These are phyloP conservation scores for Beauveria varroae DNA, from an alignment of 2,329 filamentous ascomycete species.

Conservation along the genomic window DNA sequence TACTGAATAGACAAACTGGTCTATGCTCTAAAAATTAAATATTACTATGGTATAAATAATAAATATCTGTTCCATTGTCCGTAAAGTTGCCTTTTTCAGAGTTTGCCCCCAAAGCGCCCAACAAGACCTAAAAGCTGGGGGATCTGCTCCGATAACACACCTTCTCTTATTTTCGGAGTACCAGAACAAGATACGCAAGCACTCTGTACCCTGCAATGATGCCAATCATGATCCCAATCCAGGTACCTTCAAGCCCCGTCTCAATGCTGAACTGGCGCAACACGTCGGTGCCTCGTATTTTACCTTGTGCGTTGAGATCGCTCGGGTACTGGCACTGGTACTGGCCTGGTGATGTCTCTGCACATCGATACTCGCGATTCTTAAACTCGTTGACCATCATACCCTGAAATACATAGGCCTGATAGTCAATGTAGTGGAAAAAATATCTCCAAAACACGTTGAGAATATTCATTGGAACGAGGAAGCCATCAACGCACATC, in stretches of 20 bases:
- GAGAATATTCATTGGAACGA: slow-evolving; percentile 63
- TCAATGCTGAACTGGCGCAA: slow-evolving; percentile 63
- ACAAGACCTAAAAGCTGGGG: too few species aligned
- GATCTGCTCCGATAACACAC: too few species aligned
- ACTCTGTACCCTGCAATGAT: slow-evolving; percentile 67
- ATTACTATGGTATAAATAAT: too few species aligned
- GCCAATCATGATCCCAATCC: slow-evolving; percentile 66
- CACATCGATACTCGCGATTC: slow-evolving; percentile 55
- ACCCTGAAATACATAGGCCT: slow-evolving; percentile 77
- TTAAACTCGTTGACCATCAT: slow-evolving; percentile 92
- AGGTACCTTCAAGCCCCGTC: slow-evolving; percentile 64
- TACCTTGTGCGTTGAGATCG: slow-evolving; percentile 53
- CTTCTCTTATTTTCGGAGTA: neutral
- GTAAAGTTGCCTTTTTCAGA: too few species aligned
- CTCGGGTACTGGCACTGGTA: slow-evolving; percentile 68
- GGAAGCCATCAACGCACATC: slow-evolving; percentile 81
- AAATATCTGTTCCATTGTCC: too few species aligned
- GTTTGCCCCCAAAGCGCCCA: too few species aligned
- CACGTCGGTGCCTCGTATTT: slow-evolving; percentile 64
- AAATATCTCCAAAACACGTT: slow-evolving; percentile 84
- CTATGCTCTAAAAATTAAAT: too few species aligned
- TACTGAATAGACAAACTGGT: too few species aligned
- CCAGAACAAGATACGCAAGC: slow-evolving; percentile 14
- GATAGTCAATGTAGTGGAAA: slow-evolving; percentile 85
- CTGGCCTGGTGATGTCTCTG: slow-evolving; percentile 20